These are phyloP conservation scores for Fusarium stilboides DNA, from an alignment of 2,329 filamentous ascomycete genomes.

Conservation along the genomic window DNA sequence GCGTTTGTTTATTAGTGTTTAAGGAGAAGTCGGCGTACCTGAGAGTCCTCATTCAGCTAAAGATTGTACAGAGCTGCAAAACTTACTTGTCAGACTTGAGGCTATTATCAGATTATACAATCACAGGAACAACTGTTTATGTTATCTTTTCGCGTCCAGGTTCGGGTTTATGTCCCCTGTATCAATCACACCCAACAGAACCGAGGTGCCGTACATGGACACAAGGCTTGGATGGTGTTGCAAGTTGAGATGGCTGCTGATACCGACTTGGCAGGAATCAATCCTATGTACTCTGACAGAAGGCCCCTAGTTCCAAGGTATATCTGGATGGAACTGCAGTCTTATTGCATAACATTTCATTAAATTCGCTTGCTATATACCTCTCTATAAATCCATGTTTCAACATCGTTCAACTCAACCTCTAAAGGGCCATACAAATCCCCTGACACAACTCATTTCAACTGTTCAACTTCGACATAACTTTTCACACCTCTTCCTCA, in stretches of 20 bases:
- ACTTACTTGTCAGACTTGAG: conserved; percentile 33
- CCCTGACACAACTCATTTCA: conserved; percentile 12
- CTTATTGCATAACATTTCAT: conserved; percentile 33
- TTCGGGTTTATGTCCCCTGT: too few relatives aligned
- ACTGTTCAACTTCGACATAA: conserved; percentile 4
- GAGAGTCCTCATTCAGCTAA: conserved; percentile 6
- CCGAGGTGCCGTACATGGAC: too few relatives aligned
- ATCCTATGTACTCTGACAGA: too few relatives aligned
- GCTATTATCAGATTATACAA: not conserved
- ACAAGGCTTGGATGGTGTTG: too few relatives aligned
- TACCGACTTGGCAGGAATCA: too few relatives aligned
- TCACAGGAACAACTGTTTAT: not conserved
- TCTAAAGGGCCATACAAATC: conserved; percentile 26
- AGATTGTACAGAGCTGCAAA: conserved; percentile 31
- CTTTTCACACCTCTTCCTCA: conserved; percentile 14
- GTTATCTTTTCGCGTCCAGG: not conserved
- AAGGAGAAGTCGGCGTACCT: conserved; percentile 15
- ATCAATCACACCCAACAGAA: too few relatives aligned
- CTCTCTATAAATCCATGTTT: conserved; percentile 40
- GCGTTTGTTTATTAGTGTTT: conserved; percentile 26
- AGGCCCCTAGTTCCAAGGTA: too few relatives aligned
- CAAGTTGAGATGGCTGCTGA: too few relatives aligned
- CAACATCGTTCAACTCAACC: conserved; percentile 30
- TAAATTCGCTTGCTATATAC: conserved; percentile 46
- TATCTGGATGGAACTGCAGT: not conserved